Evolutionary conservation across 176 grass and related monocot genomes (phyloP), one percentile per base, ranked within the genome.

Genomic region (Bolboschoenus planiculmis): DNA sequence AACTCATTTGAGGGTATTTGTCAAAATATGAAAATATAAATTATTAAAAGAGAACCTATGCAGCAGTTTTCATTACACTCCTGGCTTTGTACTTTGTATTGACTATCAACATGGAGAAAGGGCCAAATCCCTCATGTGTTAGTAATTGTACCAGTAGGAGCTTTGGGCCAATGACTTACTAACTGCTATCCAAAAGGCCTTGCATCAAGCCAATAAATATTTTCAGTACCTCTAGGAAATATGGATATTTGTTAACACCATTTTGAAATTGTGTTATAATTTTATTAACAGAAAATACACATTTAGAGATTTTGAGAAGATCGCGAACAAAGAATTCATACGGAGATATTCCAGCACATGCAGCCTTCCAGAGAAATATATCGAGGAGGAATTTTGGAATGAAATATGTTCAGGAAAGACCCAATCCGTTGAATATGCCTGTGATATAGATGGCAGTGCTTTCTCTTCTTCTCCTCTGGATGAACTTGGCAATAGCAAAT

Each of bases 371-470:
- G 82, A 87, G 78, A 93, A 86, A 84, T 98, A 85, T 4, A 23
- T 98, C 51, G 96, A 98, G 86, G 96, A 98, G 84, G 92, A 93
- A 81, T 98, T 98, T 82, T 98, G 96, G 96, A 92, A 85, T 46
- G 96, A 98, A 88, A 93, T 98, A 86, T 81, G 88, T 84, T 95
- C 89, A 84, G 96, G 96, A 13, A 98, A 95, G 67, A 95, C 86
- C 84, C 92, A 95, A 34, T 90, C 68, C n/a, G 96, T 98, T 83
- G 96, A 98, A 77, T 98, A 98, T 91, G 96, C 96, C 21, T 98
- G 96, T 39, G 96, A 98, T 82, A 87, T 98, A 84, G 96, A 98
- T 84, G 96, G 96, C 11, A 98, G 92, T 91, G 96, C 96, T 37
- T 98, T 98, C 89, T 98, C 96, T 64, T 95, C 92, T 85, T 91